Conservation (phyloP, 2,329 filamentous ascomycete species). For the Ascochyta koolunga region DNA sequence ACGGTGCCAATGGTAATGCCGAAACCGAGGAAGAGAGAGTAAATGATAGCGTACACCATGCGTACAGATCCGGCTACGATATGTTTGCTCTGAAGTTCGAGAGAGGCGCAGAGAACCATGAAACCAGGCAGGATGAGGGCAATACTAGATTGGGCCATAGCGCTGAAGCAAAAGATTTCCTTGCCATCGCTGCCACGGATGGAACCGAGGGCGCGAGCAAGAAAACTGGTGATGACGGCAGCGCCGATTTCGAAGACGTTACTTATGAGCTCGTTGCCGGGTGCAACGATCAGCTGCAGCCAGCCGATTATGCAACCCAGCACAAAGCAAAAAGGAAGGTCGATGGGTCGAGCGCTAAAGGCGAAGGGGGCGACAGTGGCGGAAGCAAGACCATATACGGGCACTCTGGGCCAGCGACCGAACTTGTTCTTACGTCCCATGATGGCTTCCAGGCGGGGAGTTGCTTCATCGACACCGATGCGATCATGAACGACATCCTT, state of each 20-base stretch:
- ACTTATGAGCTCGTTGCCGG: slow-evolving; percentile 72
- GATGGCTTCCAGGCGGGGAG: slow-evolving; percentile 66
- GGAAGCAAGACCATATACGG: slow-evolving; percentile 77
- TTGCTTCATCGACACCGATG: slow-evolving; percentile 75
- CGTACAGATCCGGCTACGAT: slow-evolving; percentile 59
- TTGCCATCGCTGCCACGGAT: slow-evolving; percentile 48
- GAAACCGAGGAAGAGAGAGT: slow-evolving; percentile 59
- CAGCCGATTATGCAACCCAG: slow-evolving; percentile 76
- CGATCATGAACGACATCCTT: slow-evolving; percentile 82
- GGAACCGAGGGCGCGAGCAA: slow-evolving; percentile 57
- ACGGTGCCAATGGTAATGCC: slow-evolving; percentile 59
- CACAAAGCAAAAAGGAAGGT: slow-evolving; percentile 77
- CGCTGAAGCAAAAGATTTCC: slow-evolving; percentile 57
- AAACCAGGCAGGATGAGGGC: slow-evolving; percentile 59
- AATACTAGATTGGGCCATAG: slow-evolving; percentile 57
- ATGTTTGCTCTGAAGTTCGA: slow-evolving; percentile 56
- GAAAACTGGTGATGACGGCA: slow-evolving; percentile 57
- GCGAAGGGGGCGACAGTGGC: slow-evolving; percentile 79
- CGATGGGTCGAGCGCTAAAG: slow-evolving; percentile 76
- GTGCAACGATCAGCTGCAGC: slow-evolving; percentile 75
- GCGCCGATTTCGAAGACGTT: slow-evolving; percentile 59
- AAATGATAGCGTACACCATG: slow-evolving; percentile 61
- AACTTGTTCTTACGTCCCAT: slow-evolving; percentile 63
- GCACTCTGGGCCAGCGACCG: slow-evolving; percentile 57
- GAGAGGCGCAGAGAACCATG: slow-evolving; percentile 56